phyloP scores from a whole-genome alignment of 768 basidiomycete species.

The Galerina marginata region DNA sequence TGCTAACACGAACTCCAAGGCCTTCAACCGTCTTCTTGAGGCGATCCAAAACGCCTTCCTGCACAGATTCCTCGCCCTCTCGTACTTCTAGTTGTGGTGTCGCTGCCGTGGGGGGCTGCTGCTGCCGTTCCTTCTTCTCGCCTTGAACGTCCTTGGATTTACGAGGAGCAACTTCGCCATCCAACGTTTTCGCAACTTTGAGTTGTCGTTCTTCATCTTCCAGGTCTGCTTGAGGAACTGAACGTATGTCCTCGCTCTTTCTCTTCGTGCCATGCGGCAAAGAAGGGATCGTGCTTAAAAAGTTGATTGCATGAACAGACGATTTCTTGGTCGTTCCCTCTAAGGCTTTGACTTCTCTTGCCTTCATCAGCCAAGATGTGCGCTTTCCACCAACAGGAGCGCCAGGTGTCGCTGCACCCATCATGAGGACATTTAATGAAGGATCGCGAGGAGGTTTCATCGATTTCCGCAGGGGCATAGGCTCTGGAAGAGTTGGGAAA shows the following conservation, averaged over 20 bases:
- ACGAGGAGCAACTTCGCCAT: constrained; percentile 38
- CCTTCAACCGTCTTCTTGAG: constrained; percentile 78
- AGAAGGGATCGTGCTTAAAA: constrained; percentile 4
- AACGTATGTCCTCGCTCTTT: constrained; percentile 63
- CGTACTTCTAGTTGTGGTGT: neutral
- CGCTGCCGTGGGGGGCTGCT: neutral
- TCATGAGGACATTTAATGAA: constrained; percentile 32
- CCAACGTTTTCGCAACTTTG: constrained; percentile 56
- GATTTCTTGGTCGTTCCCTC: constrained; percentile 55
- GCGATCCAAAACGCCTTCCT: constrained; percentile 63
- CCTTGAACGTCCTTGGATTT: constrained; percentile 39
- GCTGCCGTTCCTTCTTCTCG: constrained; percentile 26
- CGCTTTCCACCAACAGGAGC: constrained; percentile 59
- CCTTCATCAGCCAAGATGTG: constrained; percentile 83
- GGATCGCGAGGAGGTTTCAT: constrained; percentile 56
- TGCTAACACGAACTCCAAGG: constrained; percentile 61
- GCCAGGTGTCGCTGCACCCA: constrained; percentile 48
- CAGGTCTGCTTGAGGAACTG: constrained; percentile 18
- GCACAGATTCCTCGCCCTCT: constrained; percentile 14
- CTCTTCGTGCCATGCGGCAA: constrained; percentile 52
- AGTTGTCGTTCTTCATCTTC: constrained; percentile 48
- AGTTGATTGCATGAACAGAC: constrained; percentile 18
- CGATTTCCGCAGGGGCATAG: constrained; percentile 73
- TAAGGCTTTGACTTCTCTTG: constrained; percentile 72
- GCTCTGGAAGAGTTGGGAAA: constrained; percentile 72